phyloP scores from a whole-genome alignment of 2,329 filamentous ascomycete species.

The Anthostomella pinea region DNA sequence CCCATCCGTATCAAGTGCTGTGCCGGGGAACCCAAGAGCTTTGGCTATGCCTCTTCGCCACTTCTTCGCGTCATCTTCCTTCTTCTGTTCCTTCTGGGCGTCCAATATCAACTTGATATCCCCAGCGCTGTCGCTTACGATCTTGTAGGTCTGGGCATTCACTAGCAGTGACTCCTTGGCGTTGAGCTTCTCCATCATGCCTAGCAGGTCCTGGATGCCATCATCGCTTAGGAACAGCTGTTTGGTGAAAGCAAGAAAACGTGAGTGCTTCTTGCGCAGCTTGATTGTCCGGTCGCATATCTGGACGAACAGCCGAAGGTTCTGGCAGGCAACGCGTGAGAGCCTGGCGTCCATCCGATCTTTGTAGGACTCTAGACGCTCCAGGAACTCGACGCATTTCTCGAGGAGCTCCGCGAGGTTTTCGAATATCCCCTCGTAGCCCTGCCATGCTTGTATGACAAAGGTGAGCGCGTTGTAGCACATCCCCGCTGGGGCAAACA shows the following conservation, averaged over 20 bases:
- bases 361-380: conserved; percentile 32
- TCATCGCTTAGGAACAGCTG: conserved; percentile 36
- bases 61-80: conserved; percentile 31
- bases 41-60: conserved; percentile 30
- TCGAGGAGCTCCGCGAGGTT: conserved; percentile 32
- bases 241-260: conserved; percentile 30
- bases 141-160: conserved; percentile 33
- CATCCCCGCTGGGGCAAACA: conserved; percentile 33
- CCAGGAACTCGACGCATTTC: conserved; percentile 34
- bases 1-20: conserved; percentile 28
- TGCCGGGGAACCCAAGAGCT: conserved; percentile 26
- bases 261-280: conserved; percentile 29
- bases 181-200: conserved; percentile 33
- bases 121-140: conserved; percentile 31
- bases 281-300: conserved; percentile 33
- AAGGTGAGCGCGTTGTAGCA: conserved; percentile 37
- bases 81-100: conserved; percentile 29
- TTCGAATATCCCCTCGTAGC: conserved; percentile 34
- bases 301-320: conserved; percentile 35
- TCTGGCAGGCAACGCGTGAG: conserved; percentile 32
- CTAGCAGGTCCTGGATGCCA: conserved; percentile 31
- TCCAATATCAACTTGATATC: conserved; percentile 29
- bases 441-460: conserved; percentile 35
- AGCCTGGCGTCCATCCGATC: conserved; percentile 32
- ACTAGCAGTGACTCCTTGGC: conserved; percentile 33